Evolutionary conservation across 1,284 basidiomycete genomes (phyloP).

Genomic region (Blastosporella zonata): DNA sequence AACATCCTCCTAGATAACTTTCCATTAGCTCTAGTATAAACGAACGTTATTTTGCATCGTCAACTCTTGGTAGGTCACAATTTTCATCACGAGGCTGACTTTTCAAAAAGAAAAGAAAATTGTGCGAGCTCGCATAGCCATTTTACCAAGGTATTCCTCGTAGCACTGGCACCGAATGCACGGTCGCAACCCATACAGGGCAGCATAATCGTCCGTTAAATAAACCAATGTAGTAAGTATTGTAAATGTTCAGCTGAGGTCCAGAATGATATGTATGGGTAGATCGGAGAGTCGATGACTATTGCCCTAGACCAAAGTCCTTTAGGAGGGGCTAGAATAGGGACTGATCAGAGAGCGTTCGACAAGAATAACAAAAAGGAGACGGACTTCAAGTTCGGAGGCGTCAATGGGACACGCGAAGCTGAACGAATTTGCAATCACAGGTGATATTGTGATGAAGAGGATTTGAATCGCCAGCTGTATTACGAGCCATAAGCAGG

Average conservation of each 20-base stretch:
- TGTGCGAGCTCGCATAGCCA: too few relatives aligned
- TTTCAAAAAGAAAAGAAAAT: too few relatives aligned
- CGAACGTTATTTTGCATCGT: too few relatives aligned
- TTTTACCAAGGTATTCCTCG: too few relatives aligned
- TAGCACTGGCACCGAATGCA: too few relatives aligned
- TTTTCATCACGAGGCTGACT: too few relatives aligned
- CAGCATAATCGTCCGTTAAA: too few relatives aligned
- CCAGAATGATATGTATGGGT: neutral
- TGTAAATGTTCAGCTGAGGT: slow-evolving; percentile 1
- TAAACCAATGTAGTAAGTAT: neutral
- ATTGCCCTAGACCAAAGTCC: slow-evolving; percentile 11
- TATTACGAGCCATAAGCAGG: slow-evolving; percentile 12
- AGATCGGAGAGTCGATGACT: neutral
- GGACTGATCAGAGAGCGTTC: neutral
- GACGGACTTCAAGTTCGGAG: slow-evolving; percentile 34
- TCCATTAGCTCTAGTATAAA: too few relatives aligned
- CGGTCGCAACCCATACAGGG: too few relatives aligned
- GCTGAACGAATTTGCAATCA: slow-evolving; percentile 60
- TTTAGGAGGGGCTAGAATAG: slow-evolving; percentile 14
- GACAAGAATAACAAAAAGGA: neutral
- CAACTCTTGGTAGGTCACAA: too few relatives aligned
- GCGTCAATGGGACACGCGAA: slow-evolving; percentile 65
- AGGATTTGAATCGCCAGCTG: slow-evolving; percentile 65
- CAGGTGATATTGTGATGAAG: slow-evolving; percentile 66
- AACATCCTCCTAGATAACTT: too few relatives aligned